Evolutionary conservation across 2,329 filamentous ascomycete genomes (phyloP).

Genomic region (Spiromastix sp.): DNA sequence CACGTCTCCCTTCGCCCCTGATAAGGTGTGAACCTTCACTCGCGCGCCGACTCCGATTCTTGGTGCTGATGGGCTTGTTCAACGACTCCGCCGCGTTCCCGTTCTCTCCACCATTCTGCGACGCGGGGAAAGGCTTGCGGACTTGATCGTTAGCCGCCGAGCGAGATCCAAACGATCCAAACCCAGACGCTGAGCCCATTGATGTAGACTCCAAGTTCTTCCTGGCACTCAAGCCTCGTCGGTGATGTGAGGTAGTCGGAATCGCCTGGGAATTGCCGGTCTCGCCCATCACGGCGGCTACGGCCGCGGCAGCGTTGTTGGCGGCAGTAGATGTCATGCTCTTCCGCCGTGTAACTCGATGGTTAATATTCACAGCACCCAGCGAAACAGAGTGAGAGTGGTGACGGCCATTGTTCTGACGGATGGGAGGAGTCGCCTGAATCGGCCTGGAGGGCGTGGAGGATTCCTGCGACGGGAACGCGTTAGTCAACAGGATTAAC

Average conservation of each 20-base stretch:
- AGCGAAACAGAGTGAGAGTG: constrained; percentile 75
- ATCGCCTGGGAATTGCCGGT: constrained; percentile 44
- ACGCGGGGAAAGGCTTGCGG: constrained; percentile 30
- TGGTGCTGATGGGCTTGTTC: constrained; percentile 37
- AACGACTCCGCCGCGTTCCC: constrained; percentile 37
- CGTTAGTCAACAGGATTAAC: too few species aligned
- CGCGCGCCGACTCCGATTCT: constrained; percentile 51
- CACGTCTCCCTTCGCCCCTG: constrained; percentile 71
- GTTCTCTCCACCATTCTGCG: constrained; percentile 32
- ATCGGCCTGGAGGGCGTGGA: constrained; percentile 48
- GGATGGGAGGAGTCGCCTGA: constrained; percentile 50
- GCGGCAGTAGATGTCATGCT: constrained; percentile 71
- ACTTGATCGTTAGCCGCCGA: constrained; percentile 16
- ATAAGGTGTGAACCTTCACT: constrained; percentile 78
- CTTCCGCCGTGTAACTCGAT: constrained; percentile 86
- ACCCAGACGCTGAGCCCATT: constrained; percentile 29
- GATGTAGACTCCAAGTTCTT: constrained; percentile 51
- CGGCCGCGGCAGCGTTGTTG: constrained; percentile 58
- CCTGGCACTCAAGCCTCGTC: constrained; percentile 39
- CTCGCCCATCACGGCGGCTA: constrained; percentile 59
- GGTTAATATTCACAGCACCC: constrained; percentile 64
- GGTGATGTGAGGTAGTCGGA: constrained; percentile 48
- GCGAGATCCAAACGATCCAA: constrained; percentile 33
- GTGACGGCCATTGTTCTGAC: constrained; percentile 58
- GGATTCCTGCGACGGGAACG: too few species aligned